Base-by-base conservation (phyloP, 1,284 basidiomycete species). In the Gymnopus androsaceus region DNA sequence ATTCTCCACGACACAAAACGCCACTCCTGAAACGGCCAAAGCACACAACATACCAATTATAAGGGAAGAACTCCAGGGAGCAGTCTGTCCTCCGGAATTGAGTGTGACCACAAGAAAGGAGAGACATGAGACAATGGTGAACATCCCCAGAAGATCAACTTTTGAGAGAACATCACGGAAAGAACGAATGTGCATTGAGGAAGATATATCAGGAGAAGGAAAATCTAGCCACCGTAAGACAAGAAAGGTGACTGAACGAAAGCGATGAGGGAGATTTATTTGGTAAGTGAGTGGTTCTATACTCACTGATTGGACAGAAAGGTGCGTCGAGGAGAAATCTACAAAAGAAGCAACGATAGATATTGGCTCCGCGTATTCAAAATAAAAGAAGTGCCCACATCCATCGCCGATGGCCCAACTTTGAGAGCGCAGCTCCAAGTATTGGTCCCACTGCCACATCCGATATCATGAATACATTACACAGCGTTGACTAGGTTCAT, bases 341-440 rank as follows among this genome's bases (percentile, higher is more conserved):
- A 33, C 21, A 17, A 36, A 3, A 52, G 25, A 19, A 27, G 27
- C 21, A 19, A 28, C 8, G 3, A n/a, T n/a, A n/a, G n/a, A n/a
- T n/a, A n/a, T n/a, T n/a, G n/a, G 15, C 17, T 38, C 2, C 7
- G 23, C 23, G 21, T 7, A 37, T 12, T 11, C 9, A 30, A 31
- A 36, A 12, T 11, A 21, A n/a, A 14, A 17, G 28, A 19, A n/a
- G 17, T 11, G 57, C 34, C 4, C 56, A 70, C 68, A 69, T 68
- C 71, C 71, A 72, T 55, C 69, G 59, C 71, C 71, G 71, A 50
- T 72, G 64, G 8, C 70, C 71, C 9, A 69, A 68, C 53, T 65
- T 65, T 4, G 67, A 61, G 3, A 72, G 60, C 3, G 59, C 62
- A 37, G 67, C 66, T n/a, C 69, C 70, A 36, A 72, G 54, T 31